These are phyloP conservation scores for Oehlia diaphana DNA, from an alignment of 192 early-diverging fungal species.

Conservation along the genomic window DNA sequence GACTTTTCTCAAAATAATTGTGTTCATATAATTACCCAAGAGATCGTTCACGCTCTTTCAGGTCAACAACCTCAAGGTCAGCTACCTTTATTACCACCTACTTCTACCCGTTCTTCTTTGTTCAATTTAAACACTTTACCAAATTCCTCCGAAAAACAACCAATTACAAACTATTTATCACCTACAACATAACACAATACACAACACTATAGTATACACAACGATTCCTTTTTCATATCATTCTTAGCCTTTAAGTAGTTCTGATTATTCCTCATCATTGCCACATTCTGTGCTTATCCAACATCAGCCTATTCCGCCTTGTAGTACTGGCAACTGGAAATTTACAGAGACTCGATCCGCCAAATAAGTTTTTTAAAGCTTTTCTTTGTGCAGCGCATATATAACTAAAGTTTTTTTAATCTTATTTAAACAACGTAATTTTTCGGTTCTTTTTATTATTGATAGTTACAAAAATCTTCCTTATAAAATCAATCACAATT, in stretches of 20 bases:
- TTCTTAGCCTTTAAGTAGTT: background rate
- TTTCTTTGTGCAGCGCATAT: background rate
- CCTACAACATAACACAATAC: background rate
- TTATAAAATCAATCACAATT: constrained; percentile 9
- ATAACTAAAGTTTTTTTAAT: background rate
- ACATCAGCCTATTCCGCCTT: background rate
- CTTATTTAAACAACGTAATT: background rate
- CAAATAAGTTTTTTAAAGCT: background rate
- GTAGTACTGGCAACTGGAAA: background rate
- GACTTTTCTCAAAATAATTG: constrained; percentile 2
- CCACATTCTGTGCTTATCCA: background rate
- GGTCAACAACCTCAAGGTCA: constrained; percentile 1
- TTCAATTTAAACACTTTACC: constrained; percentile 7
- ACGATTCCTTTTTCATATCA: background rate
- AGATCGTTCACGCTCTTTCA: constrained; percentile 8
- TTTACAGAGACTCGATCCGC: background rate
- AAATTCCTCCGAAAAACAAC: constrained; percentile 24
- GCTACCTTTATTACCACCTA: constrained; percentile 10
- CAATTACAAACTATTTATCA: background rate
- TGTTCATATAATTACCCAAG: constrained; percentile 25
- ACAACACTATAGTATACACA: background rate
- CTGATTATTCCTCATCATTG: constrained; percentile 7
- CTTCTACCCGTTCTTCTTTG: constrained; percentile 2
- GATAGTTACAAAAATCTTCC: background rate
- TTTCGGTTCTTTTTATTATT: background rate